phyloP scores from a whole-genome alignment of 2,329 filamentous ascomycete species.

The Xenosphaeropsis pyriputrescens region DNA sequence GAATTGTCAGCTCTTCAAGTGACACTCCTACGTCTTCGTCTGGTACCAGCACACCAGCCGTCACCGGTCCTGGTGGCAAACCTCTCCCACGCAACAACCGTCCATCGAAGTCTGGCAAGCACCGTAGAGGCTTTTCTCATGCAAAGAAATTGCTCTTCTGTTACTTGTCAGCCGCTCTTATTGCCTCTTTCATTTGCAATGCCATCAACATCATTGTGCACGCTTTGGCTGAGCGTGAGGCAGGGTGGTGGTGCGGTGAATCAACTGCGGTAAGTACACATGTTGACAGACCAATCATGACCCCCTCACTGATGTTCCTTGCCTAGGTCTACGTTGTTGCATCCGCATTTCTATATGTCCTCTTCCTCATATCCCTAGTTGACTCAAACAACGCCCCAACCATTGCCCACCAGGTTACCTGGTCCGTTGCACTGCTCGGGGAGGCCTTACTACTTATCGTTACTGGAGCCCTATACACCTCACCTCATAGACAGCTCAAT shows the following conservation, averaged over 20 bases:
- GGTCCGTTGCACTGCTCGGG: slow-evolving; percentile 56
- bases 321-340: slow-evolving; percentile 70
- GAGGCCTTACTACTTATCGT: slow-evolving; percentile 60
- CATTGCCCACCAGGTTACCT: slow-evolving; percentile 64
- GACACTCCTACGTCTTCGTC: slow-evolving; percentile 25
- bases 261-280: slow-evolving; percentile 49
- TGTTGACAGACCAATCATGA: slow-evolving; percentile 2
- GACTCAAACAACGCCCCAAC: slow-evolving; percentile 74
- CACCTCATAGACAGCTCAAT: slow-evolving; percentile 44
- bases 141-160: slow-evolving; percentile 59
- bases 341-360: slow-evolving; percentile 74
- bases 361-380: slow-evolving; percentile 74
- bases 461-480: slow-evolving; percentile 53
- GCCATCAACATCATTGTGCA: slow-evolving; percentile 60
- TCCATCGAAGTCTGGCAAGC: slow-evolving; percentile 27
- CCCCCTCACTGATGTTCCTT: slow-evolving; percentile 5
- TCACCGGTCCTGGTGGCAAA: slow-evolving; percentile 75
- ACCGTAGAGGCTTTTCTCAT: slow-evolving; percentile 42
- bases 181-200: slow-evolving; percentile 64
- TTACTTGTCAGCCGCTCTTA: slow-evolving; percentile 55
- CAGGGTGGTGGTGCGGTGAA: slow-evolving; percentile 74
- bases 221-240: slow-evolving; percentile 48
- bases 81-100: slow-evolving; percentile 44
- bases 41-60: slow-evolving; percentile 20
- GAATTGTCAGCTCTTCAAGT: slow-evolving; percentile 34